A percentile compares a stretch with the other conserved stretches of the same genome.
phyloP scores from a whole-genome alignment of 345 rosid genomes.

The Acer negundo region DNA sequence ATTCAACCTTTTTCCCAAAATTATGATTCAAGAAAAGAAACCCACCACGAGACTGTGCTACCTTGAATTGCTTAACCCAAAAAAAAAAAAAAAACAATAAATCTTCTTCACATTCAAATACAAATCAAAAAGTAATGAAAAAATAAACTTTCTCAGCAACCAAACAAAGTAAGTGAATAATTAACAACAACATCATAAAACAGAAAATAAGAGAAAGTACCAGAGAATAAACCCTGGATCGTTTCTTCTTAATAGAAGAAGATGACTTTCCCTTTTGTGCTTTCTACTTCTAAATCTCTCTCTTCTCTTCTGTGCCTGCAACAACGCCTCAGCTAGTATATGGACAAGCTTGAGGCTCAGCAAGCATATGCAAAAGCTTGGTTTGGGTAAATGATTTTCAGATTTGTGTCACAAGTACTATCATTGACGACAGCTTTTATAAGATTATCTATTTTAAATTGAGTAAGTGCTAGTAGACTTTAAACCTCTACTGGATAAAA shows the following conservation, averaged over 20 bases:
- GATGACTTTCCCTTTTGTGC: conserved; percentile 47
- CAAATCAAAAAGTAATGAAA: no score
- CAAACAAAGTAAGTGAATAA: not conserved
- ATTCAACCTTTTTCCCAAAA: not conserved
- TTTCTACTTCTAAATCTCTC: not conserved
- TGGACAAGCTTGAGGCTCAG: no score
- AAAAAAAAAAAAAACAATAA: not conserved
- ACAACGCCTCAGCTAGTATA: no score
- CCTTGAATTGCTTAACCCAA: not conserved
- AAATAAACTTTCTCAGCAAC: not conserved
- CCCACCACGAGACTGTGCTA: not conserved
- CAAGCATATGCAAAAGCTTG: no score
- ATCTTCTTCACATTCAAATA: no score
- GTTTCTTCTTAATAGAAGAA: conserved; percentile 51
- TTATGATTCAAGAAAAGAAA: not conserved
- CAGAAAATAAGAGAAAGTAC: conserved; percentile 23
- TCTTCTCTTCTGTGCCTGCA: conserved; percentile 20
- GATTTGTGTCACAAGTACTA: no score
- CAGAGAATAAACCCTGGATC: conserved; percentile 44
- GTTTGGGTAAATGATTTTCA: no score
- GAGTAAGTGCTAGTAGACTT: no score
- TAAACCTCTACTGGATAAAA: no score
- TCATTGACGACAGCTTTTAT: no score
- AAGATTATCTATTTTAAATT: no score
- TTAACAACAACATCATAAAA: not conserved